These are phyloP conservation scores for Coniochaeta sp. DNA, from an alignment of 2,329 filamentous ascomycete genomes.

Conservation along the genomic window DNA sequence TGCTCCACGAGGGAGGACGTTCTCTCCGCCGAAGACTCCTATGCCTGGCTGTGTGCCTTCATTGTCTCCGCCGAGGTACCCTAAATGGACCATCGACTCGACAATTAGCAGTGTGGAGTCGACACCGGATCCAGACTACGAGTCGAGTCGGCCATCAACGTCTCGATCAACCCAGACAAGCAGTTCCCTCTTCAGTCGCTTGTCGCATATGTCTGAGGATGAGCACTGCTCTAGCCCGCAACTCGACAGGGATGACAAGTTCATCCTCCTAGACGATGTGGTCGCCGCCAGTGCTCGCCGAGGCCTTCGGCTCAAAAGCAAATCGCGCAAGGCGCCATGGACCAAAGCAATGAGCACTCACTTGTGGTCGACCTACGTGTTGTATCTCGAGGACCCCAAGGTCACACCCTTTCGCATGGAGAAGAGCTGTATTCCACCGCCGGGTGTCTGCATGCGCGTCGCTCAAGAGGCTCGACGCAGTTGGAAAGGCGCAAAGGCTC, in stretches of 20 bases:
- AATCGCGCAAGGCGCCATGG: constrained; percentile 49
- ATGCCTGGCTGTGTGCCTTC: constrained; percentile 38
- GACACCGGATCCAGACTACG: constrained; percentile 47
- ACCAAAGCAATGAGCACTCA: constrained; percentile 59
- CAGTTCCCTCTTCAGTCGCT: constrained; percentile 48
- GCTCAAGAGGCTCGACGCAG: constrained; percentile 59
- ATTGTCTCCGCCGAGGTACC: constrained; percentile 39
- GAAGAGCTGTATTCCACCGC: constrained; percentile 56
- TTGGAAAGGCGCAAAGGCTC: constrained; percentile 54
- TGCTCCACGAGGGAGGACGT: constrained; percentile 31
- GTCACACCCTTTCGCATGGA: constrained; percentile 60
- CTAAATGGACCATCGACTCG: constrained; percentile 53
- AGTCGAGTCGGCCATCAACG: constrained; percentile 51
- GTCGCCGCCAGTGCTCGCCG: not conserved
- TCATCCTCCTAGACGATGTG: constrained; percentile 7
- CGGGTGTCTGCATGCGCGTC: constrained; percentile 58
- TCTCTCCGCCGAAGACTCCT: constrained; percentile 55
- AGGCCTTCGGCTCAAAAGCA: constrained; percentile 10
- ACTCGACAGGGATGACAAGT: constrained; percentile 27
- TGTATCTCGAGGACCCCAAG: constrained; percentile 60
- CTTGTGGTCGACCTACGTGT: constrained; percentile 57
- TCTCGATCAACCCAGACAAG: constrained; percentile 53
- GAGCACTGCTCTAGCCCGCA: constrained; percentile 47
- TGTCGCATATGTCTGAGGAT: constrained; percentile 51
- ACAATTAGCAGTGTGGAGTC: constrained; percentile 48